phyloP scores from a whole-genome alignment of 2,329 filamentous ascomycete genomes.

The Microsporum audouinii region DNA sequence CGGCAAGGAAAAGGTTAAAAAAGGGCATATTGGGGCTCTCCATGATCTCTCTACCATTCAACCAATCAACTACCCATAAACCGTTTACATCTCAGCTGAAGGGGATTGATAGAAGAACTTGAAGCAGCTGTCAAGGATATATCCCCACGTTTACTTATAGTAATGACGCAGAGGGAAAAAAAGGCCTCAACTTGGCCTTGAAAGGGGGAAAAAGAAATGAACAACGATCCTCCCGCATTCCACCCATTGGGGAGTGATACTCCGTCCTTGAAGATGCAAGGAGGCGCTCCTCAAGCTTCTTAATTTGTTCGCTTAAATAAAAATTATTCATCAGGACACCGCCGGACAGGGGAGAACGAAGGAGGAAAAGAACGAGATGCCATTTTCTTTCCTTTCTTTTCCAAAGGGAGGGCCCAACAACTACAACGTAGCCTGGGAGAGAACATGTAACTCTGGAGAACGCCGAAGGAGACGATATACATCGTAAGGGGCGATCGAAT shows the following conservation, averaged over 20 bases:
- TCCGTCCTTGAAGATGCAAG: not conserved
- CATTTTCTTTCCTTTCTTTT: not conserved
- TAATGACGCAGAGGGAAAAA: not conserved
- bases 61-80: not conserved
- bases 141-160: not conserved
- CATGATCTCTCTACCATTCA: not conserved
- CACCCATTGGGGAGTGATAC: not conserved
- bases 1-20: slow-evolving; percentile 1
- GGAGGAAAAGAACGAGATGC: not conserved
- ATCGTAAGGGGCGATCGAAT: not conserved
- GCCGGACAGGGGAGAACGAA: not conserved
- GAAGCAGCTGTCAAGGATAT: not conserved
- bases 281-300: not conserved
- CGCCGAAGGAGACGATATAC: not conserved
- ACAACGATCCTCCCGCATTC: not conserved
- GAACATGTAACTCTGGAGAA: not conserved
- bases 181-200: not conserved
- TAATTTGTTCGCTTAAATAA: not conserved
- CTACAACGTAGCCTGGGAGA: not conserved
- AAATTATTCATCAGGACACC: not conserved
- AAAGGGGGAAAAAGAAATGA: not conserved
- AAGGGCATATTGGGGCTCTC: not conserved
- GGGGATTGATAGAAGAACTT: not conserved
- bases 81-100: not conserved
- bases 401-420: not conserved